Conservation (phyloP, 1,284 basidiomycete genomes). For the Apiotrichum veenhuisii region DNA sequence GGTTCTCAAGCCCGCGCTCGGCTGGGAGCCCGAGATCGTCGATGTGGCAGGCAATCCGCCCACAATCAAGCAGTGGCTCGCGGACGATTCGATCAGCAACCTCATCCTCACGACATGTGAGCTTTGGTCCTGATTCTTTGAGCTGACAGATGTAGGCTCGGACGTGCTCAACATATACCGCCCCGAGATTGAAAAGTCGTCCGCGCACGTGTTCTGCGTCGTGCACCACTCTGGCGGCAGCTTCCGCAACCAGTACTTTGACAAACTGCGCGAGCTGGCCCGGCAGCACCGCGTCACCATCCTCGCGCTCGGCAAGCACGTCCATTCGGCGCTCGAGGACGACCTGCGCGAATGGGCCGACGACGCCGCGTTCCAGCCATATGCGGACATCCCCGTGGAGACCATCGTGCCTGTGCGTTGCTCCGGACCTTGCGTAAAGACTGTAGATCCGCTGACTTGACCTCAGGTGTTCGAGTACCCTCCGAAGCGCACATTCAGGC, state of each 20-base stretch:
- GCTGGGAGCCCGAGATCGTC: constrained; percentile 2
- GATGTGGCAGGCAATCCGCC: neutral
- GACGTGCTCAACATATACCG: neutral
- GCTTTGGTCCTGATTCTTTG: too few species aligned
- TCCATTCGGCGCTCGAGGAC: neutral
- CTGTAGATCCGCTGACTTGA: neutral
- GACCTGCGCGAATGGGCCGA: constrained; percentile 9
- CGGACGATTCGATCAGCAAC: constrained; percentile 2
- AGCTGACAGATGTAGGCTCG: too few species aligned
- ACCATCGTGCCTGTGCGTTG: constrained; percentile 5
- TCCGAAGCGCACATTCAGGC: neutral
- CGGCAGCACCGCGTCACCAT: neutral
- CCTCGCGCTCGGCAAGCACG: constrained; percentile 5
- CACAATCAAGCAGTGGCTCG: neutral
- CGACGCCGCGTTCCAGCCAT: neutral
- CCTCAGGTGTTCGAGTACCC: constrained; percentile 6
- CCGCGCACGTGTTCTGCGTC: constrained; percentile 8
- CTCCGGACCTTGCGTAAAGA: too few species aligned
- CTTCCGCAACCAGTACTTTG: neutral
- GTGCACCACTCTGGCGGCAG: constrained; percentile 7
- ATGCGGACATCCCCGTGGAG: neutral
- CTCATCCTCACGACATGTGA: constrained; percentile 11
- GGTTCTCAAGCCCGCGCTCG: neutral
- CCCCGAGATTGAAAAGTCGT: neutral
- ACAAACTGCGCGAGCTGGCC: neutral